Percentiles rank a stretch among this genome's conserved stretches.
Evolutionary conservation across 139 green algal genomes (phyloP).

Genomic region (Raphidocelis subcapitata): DNA sequence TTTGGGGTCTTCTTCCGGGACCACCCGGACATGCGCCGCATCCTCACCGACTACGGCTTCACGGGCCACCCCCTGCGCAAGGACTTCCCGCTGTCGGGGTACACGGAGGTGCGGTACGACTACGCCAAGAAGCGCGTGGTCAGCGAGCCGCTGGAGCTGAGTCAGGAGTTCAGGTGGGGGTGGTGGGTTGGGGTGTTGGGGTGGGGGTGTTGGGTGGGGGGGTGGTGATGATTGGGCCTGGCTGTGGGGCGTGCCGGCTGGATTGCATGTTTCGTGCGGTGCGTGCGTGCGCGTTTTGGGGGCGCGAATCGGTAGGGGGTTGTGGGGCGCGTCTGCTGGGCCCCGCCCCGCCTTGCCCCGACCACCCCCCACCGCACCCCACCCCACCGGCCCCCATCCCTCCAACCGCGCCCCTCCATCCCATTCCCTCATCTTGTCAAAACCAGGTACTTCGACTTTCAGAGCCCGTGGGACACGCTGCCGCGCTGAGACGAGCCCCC

Average conservation of each 20-base stretch:
- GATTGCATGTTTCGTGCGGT: neutral
- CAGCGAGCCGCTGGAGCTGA: conserved; percentile 61
- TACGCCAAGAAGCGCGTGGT: conserved; percentile 67
- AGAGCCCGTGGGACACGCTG: conserved; percentile 73
- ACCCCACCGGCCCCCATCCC: too few species aligned
- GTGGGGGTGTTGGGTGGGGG: neutral
- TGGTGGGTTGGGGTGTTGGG: too few species aligned
- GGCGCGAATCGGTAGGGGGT: neutral
- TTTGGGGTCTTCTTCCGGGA: conserved; percentile 87
- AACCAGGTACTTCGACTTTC: conserved; percentile 84
- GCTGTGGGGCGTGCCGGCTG: neutral
- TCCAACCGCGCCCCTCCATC: too few species aligned
- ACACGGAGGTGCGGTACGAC: conserved; percentile 76
- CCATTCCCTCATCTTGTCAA: conserved; percentile 5
- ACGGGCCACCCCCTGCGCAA: conserved; percentile 86
- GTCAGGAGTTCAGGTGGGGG: conserved; percentile 49
- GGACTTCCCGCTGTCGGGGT: conserved; percentile 88
- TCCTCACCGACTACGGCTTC: conserved; percentile 92
- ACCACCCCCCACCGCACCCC: too few species aligned
- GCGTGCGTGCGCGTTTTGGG: neutral
- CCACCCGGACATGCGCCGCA: conserved; percentile 85
- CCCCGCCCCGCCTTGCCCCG: too few species aligned
- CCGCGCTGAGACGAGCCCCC: conserved; percentile 40
- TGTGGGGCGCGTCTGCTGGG: neutral
- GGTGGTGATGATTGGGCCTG: neutral